Evolutionary conservation across 768 basidiomycete genomes (phyloP), one percentile per base, ranked within the genome.

Genomic region (Tylopilus vinaceipallidus): DNA sequence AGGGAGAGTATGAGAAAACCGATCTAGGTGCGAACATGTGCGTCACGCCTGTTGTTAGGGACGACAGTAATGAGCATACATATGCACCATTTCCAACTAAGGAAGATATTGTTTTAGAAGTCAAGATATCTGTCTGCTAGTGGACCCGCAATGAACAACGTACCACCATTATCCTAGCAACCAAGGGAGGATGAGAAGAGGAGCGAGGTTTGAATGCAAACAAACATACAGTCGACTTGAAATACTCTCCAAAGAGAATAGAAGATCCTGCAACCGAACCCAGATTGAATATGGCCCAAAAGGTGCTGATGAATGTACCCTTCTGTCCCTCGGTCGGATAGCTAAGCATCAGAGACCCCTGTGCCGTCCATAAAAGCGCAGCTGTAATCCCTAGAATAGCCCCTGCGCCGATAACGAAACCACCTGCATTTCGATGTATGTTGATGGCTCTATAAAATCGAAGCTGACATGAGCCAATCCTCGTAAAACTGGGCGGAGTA

Each of bases 251-350:
- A 44, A 90, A 73, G 16, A 87, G 81, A 26, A 90, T 84, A 13
- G 83, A 69, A 6, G 87, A 78, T 13, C 88, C 88, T 36, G 91
- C 81, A 40, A 91, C 85, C 43, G 82, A 82, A 26, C 87, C 88
- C n/a, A 88, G 58, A 56, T 89, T 89, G 73, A 91, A 90, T 53
- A 90, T 85, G 29, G 75, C 69, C 89, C 88, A 91, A 70, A 90
- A 89, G 33, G 86, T 79, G 35, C 78, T 81, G 47, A 91, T 88
- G 67, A 77, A 89, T 22, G 67, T 71, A 16, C 87, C 87, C 68
- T 89, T 90, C 65, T 89, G 80, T 23, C 66, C 64, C 64, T 91
- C 88, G 6, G 86, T 87, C 0, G 88, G 84, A 66, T 91, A 91
- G 3, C 86, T 80, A 61, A 91, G 65, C 81, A 90, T 90, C 39